phyloP scores from a whole-genome alignment of 805 yeast species.

The Saturnispora quitensis region DNA sequence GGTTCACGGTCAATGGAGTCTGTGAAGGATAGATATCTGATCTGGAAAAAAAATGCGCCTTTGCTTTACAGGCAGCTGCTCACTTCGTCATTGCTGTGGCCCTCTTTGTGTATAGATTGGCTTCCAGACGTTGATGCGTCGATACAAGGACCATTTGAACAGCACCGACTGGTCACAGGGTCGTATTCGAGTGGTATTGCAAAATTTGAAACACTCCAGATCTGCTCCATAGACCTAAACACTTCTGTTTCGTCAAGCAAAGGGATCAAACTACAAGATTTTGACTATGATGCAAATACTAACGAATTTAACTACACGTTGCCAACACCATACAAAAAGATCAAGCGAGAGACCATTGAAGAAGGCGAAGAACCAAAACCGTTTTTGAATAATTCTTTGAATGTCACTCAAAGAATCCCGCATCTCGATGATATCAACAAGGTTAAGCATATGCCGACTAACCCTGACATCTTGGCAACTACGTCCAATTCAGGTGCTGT shows the following conservation, averaged over 20 bases:
- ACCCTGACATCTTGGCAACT: conserved; percentile 73
- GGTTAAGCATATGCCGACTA: conserved; percentile 71
- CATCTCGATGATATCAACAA: conserved; percentile 68
- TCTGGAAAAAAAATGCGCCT: conserved; percentile 57
- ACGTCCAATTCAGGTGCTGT: conserved; percentile 58
- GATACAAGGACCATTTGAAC: conserved; percentile 21
- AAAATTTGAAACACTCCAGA: conserved; percentile 18
- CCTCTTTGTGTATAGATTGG: conserved; percentile 52
- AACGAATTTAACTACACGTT: conserved; percentile 24
- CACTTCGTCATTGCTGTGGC: conserved; percentile 53
- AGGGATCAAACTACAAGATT: conserved; percentile 9
- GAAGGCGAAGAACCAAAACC: conserved; percentile 6
- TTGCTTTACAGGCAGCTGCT: conserved; percentile 44
- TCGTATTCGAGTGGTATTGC: conserved; percentile 53
- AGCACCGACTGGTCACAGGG: conserved; percentile 44
- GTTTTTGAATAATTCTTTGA: conserved; percentile 8
- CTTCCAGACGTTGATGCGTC: conserved; percentile 42
- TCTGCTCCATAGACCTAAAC: conserved; percentile 9
- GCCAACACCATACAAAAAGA: conserved; percentile 9
- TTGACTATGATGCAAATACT: conserved; percentile 29
- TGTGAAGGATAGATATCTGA: conserved; percentile 27
- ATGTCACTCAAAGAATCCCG: conserved; percentile 45
- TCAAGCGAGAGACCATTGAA: not conserved
- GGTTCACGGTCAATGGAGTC: not conserved
- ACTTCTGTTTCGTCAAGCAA: not conserved